Base-by-base conservation (phyloP, 768 basidiomycete genomes). In the Kwoniella europaea region DNA sequence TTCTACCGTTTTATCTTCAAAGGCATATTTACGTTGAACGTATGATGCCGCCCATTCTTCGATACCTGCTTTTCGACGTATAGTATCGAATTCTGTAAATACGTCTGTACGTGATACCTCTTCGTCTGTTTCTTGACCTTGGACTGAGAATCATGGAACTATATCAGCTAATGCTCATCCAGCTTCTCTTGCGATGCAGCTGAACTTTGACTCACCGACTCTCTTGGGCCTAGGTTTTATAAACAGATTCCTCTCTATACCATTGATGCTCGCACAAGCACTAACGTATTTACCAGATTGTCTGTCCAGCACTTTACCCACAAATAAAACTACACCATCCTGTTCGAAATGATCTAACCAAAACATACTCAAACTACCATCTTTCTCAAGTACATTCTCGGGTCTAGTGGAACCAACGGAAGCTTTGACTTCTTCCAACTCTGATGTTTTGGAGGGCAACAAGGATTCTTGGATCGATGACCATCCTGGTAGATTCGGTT, bases 291-390 rank as follows among this genome's bases (percentile, higher is more conserved):
- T 82, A 16, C 86, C 79, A 3, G 88, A 87, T 4, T 86, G 84
- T 83, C 90, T 91, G 84, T 95, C 93, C 75, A 91, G 89, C 54
- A 94, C 88, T 84, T 98, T 98, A 7, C 97, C 97, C 55, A 92
- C 88, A 73, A 99, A 91, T 80, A 93, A 91, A 3, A 99, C 86
- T 69, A 88, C 89, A 16, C 94, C 96, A 27, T 83, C 71, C 16
- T 91, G 88, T 80, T 98, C 94, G 43, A 95, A 88, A 78, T 93
- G 93, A 80, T 99, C 97, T 22, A 98, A 86, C 97, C 97, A 99
- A 86, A 91, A 99, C 86, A 99, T 94, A 29, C 88, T 88, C 15
- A 98, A 85, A 3, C 90, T 91, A 1, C 93, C 94, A 73, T 97
- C 93, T 4, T 88, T 85, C 78, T 98, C 93, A 2, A 94, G 86